Conservation (phyloP, 2,329 filamentous ascomycete species). For the Trichoderma oligosporum region DNA sequence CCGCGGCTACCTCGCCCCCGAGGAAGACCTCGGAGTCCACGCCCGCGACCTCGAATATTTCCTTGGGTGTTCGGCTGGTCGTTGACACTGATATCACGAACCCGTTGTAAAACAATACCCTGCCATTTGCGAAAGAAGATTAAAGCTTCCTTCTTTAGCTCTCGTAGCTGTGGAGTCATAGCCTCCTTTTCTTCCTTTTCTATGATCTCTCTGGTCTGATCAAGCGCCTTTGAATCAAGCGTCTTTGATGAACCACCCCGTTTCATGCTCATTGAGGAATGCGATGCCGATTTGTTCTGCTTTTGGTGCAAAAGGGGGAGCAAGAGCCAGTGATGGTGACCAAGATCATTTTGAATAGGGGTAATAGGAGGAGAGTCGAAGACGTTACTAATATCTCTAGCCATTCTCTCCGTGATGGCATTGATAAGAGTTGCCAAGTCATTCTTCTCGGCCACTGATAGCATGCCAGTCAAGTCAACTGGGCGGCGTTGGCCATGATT, state of each 20-base stretch:
- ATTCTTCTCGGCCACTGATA: conserved; percentile 46
- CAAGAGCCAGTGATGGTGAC: conserved; percentile 34
- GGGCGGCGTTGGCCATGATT: conserved; percentile 40
- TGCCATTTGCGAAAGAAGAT: conserved; percentile 80
- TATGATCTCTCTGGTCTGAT: conserved; percentile 29
- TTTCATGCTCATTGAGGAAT: conserved; percentile 13
- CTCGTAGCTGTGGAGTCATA: conserved; percentile 49
- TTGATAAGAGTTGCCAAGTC: conserved; percentile 51
- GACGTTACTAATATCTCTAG: conserved; percentile 47
- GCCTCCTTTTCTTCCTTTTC: conserved; percentile 33
- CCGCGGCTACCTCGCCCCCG: conserved; percentile 31
- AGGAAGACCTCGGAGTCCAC: conserved; percentile 28
- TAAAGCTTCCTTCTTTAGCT: conserved; percentile 66
- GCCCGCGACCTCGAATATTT: conserved; percentile 35
- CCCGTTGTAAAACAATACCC: conserved; percentile 61
- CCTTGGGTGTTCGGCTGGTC: conserved; percentile 32
- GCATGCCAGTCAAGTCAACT: conserved; percentile 49
- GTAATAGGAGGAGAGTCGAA: conserved; percentile 47
- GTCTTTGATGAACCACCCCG: conserved; percentile 21
- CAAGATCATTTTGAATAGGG: conserved; percentile 31
- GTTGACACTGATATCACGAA: conserved; percentile 63
- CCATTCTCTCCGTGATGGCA: conserved; percentile 53
- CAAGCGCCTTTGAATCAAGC: conserved; percentile 26
- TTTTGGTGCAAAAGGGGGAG: conserved; percentile 33
- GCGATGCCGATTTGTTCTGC: conserved; percentile 21